Evolutionary conservation across 2,329 filamentous ascomycete species (phyloP).

Genomic region (Ascocoryne sarcoides): DNA sequence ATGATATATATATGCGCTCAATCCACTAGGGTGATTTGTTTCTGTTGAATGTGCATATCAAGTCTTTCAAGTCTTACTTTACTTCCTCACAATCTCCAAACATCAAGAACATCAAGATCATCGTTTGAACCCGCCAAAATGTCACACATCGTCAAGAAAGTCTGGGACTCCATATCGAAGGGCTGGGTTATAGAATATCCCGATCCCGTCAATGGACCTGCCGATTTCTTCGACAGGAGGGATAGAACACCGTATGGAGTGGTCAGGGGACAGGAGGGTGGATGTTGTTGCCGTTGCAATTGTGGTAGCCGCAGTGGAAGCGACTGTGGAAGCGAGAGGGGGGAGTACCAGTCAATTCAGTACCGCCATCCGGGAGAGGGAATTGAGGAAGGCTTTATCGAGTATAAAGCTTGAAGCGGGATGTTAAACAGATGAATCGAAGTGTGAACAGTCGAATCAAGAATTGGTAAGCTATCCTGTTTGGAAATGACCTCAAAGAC

Average conservation of each 20-base stretch:
- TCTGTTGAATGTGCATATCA: no score
- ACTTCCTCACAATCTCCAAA: no score
- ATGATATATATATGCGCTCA: not conserved
- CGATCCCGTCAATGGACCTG: constrained; percentile 9
- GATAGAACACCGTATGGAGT: not conserved
- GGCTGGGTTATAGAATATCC: constrained; percentile 22
- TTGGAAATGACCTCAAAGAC: no score
- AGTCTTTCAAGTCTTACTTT: no score
- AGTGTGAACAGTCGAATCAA: no score
- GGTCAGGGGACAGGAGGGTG: not conserved
- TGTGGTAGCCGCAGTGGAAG: not conserved
- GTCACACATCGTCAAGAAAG: constrained; percentile 12
- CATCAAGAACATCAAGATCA: no score
- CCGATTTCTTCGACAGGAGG: constrained; percentile 17
- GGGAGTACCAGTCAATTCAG: no score
- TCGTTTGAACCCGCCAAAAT: no score
- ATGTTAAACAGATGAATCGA: no score
- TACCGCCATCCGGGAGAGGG: not conserved
- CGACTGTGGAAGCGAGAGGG: not conserved
- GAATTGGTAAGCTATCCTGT: no score
- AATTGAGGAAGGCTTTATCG: not conserved
- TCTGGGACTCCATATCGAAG: constrained; percentile 15
- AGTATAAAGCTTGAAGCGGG: not conserved
- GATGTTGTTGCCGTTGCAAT: not conserved
- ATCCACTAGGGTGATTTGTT: no score